Evolutionary conservation across 2,329 filamentous ascomycete genomes (phyloP).

Genomic region (Aureobasidium sp.): DNA sequence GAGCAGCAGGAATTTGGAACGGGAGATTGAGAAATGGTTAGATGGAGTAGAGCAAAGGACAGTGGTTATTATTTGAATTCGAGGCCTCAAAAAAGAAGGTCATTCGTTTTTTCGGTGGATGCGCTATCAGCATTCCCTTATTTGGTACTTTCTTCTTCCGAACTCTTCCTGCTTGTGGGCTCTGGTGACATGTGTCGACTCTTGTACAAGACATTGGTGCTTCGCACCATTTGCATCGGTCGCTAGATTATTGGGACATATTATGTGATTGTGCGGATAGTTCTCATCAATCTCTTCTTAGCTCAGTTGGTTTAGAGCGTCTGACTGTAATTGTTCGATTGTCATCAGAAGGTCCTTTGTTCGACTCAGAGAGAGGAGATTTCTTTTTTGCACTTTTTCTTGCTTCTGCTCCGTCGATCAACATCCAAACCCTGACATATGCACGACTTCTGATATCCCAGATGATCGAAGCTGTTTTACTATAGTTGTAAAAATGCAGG

Average conservation of each 20-base stretch:
- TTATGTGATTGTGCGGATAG: too few relatives aligned
- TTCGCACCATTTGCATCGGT: background rate
- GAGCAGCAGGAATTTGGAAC: background rate
- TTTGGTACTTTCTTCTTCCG: background rate
- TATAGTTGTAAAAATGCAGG: too few relatives aligned
- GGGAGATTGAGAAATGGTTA: background rate
- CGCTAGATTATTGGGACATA: too few relatives aligned
- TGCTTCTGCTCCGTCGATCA: too few relatives aligned
- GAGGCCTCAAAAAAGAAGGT: background rate
- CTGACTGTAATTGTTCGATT: background rate
- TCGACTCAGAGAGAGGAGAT: too few relatives aligned
- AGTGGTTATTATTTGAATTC: background rate
- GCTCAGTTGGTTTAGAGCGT: constrained; percentile 15
- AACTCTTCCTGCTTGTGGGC: background rate
- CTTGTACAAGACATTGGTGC: too few relatives aligned
- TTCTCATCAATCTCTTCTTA: constrained; percentile 8
- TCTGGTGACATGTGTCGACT: too few relatives aligned
- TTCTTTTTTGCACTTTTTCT: too few relatives aligned
- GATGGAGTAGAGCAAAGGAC: background rate
- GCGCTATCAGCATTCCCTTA: background rate
- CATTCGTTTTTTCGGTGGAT: background rate
- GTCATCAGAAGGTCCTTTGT: too few relatives aligned
- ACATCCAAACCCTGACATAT: too few relatives aligned
- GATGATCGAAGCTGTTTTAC: too few relatives aligned
- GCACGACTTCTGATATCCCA: too few relatives aligned